These are phyloP conservation scores for Fusarium fracticaudum DNA, from an alignment of 2,329 filamentous ascomycete species.

Conservation along the genomic window DNA sequence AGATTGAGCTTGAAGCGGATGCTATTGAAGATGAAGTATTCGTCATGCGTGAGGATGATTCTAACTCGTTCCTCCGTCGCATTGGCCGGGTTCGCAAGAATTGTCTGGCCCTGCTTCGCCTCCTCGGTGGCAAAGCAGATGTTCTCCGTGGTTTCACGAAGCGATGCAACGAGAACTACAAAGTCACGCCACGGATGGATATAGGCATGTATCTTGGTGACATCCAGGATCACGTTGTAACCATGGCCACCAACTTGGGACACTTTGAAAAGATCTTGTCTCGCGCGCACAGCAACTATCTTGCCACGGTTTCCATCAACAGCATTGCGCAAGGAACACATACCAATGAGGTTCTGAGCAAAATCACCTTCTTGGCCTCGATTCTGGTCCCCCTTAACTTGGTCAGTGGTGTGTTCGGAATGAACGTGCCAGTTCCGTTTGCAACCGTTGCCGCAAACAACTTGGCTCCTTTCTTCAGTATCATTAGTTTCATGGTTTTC, in stretches of 20 bases:
- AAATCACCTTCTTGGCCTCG: slow-evolving; percentile 93
- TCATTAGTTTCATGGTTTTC: slow-evolving; percentile 57
- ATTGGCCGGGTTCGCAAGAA: slow-evolving; percentile 94
- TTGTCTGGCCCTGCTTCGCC: slow-evolving; percentile 90
- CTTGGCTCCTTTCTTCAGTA: slow-evolving; percentile 51
- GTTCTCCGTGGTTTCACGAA: slow-evolving; percentile 98
- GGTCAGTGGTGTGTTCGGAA: slow-evolving; percentile 86
- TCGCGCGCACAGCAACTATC: slow-evolving; percentile 93
- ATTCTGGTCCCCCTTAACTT: slow-evolving; percentile 97
- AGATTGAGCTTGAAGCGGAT: slow-evolving; percentile 89
- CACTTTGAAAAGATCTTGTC: slow-evolving; percentile 99
- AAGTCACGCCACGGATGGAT: slow-evolving; percentile 93
- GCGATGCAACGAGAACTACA: slow-evolving; percentile 97
- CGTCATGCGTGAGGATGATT: slow-evolving; percentile 89
- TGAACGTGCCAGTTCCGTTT: slow-evolving; percentile 85
- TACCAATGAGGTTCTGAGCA: slow-evolving; percentile 89
- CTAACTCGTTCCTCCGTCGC: slow-evolving; percentile 83
- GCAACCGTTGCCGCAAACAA: slow-evolving; percentile 54
- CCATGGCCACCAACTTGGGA: slow-evolving; percentile 95
- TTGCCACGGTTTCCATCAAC: slow-evolving; percentile 93
- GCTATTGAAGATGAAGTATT: slow-evolving; percentile 96
- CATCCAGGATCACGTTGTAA: slow-evolving; percentile 99
- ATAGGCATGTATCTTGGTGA: slow-evolving; percentile 96
- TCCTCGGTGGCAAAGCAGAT: slow-evolving; percentile 97
- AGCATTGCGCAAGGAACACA: slow-evolving; percentile 88